Base-by-base conservation (phyloP, 1,284 basidiomycete genomes). In the Sporisorium reilianum region DNA sequence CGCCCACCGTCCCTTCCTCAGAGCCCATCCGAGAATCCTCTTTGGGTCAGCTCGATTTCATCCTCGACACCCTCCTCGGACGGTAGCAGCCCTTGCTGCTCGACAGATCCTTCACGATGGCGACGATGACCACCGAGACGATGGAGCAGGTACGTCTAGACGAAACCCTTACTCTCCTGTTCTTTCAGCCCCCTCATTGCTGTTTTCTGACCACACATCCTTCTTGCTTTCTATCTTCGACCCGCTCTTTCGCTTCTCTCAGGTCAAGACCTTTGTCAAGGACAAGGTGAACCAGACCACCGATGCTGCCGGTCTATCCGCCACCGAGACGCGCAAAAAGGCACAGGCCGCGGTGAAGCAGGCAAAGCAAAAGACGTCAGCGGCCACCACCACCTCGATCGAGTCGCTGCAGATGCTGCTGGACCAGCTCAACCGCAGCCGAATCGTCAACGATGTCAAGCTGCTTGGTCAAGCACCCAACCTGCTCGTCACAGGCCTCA, bases 401-500 rank as follows among this genome's bases (percentile, higher is more conserved):
- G 64, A 64, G 3, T 51, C 59, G 36, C 22, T 73, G 26, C 61
- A 61, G 28, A 22, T 40, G 41, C 48, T 74, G 12, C 34, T 66
- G 16, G 71, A 66, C 20, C 58, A 69, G 53, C 23, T 69, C 36
- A 61, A 53, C 46, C 60, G 67, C 23, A 75, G 54, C 68, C 49
- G 58, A 2, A 20, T 75, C 25, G 68, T 71, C 44, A 64, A 30
- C 20, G 73, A 71, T 32, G 68, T 51, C 57, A 71, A 71, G 58
- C 64, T 75, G 9, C 59, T 68, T 38, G 64, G 61, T 22, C 68
- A 71, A 25, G 55, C 58, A 25, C 68, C 73, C 34, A 68, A 64
- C 20, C 55, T 66, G 7, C 48, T 70, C 44, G 20, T 51, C 22
- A 56, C 58, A 2, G 62, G 45, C 28, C 50, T 73, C 25, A 60